Evolutionary conservation across 2,329 filamentous ascomycete genomes (phyloP).

Genomic region (Trichophyton benhamiae): DNA sequence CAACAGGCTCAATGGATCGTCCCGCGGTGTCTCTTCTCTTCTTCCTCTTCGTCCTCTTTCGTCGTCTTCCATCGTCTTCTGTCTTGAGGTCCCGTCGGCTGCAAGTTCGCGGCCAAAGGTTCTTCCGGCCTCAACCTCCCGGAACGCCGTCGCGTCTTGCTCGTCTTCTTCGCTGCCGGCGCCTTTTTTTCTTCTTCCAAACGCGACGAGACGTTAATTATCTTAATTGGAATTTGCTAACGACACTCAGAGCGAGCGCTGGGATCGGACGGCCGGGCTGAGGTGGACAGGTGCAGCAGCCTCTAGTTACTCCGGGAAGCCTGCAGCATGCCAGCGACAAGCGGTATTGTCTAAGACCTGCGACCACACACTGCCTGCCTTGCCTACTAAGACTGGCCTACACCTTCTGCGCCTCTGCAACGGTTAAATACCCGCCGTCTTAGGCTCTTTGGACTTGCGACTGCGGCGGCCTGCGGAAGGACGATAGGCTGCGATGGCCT

Average conservation of each 20-base stretch:
- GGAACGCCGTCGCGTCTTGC: neutral
- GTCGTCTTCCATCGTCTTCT: neutral
- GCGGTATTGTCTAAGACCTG: neutral
- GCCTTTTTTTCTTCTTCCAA: neutral
- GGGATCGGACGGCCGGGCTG: neutral
- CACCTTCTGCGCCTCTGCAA: neutral
- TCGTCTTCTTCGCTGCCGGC: neutral
- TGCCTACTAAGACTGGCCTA: neutral
- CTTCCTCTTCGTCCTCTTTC: neutral
- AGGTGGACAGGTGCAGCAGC: neutral
- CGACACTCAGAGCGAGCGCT: neutral
- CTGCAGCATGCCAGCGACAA: neutral
- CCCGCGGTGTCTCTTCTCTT: neutral
- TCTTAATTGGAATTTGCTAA: neutral
- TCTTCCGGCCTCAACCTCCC: neutral
- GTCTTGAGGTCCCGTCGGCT: neutral
- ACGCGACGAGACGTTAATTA: neutral
- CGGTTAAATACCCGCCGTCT: neutral
- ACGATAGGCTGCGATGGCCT: slow-evolving; percentile 9
- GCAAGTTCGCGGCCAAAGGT: neutral
- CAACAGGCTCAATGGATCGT: neutral
- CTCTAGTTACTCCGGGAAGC: neutral
- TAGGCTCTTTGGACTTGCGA: neutral
- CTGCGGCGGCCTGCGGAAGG: neutral
- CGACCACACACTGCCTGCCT: neutral